Percentiles rank a stretch among this genome's conserved stretches.
Conservation (phyloP, 352 stramenopile species). For the Pythium aphanidermatum region DNA sequence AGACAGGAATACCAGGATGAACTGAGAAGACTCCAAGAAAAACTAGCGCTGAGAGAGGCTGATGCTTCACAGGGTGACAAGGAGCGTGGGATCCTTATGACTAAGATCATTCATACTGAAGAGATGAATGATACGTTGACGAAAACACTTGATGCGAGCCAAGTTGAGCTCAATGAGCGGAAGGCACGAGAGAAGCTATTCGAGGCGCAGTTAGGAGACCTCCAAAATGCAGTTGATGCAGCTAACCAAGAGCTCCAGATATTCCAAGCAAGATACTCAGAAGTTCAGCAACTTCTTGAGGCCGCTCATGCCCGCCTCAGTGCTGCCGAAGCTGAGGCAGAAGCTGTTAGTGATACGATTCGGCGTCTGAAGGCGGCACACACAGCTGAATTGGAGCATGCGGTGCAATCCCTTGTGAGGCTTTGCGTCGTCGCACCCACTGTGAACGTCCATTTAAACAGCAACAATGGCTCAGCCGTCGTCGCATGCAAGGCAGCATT, state of each 20-base stretch:
- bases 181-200: too few relatives aligned
- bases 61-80: too few relatives aligned
- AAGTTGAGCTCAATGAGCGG: too few relatives aligned
- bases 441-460: slow-evolving; percentile 72
- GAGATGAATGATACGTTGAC: too few relatives aligned
- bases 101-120: too few relatives aligned
- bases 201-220: too few relatives aligned
- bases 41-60: too few relatives aligned
- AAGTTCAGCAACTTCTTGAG: neutral
- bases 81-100: too few relatives aligned
- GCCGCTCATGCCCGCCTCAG: neutral
- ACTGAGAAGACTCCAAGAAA: too few relatives aligned
- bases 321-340: slow-evolving; percentile 15
- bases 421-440: slow-evolving; percentile 79
- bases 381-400: slow-evolving; percentile 23
- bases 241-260: neutral
- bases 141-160: too few relatives aligned
- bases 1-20: too few relatives aligned
- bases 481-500: slow-evolving; percentile 22
- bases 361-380: slow-evolving; percentile 26
- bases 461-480: slow-evolving; percentile 16
- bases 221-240: too few relatives aligned
- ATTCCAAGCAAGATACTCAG: neutral
- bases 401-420: slow-evolving; percentile 43
- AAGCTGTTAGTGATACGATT: slow-evolving; percentile 15